Percentiles rank a stretch among this genome's conserved stretches.
These are phyloP conservation scores for Rubus idaeus DNA, from an alignment of 306 rosid genomes.

Conservation along the genomic window DNA sequence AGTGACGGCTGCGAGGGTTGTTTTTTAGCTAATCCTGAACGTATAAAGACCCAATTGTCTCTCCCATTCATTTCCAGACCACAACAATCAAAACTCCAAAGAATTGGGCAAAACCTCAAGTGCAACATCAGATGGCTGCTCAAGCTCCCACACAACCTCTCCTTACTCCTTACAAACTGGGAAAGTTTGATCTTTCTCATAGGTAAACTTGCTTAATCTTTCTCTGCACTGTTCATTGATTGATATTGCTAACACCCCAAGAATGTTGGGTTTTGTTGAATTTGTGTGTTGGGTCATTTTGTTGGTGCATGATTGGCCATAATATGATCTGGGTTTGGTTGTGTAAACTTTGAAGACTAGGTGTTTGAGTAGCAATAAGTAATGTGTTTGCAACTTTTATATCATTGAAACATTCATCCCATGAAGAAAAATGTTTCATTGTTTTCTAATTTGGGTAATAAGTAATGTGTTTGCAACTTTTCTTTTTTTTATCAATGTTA, in stretches of 20 bases:
- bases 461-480: no score
- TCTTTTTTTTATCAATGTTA: no score
- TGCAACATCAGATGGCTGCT: constrained; percentile 1
- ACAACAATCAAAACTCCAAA: background rate
- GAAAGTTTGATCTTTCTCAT: constrained; percentile 46
- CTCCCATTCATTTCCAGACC: background rate
- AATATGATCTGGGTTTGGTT: background rate
- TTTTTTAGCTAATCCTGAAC: no score
- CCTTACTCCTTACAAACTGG: constrained; percentile 44
- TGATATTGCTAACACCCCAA: background rate
- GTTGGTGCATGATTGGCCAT: background rate
- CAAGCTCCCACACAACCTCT: constrained; percentile 31
- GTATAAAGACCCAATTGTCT: constrained; percentile 16
- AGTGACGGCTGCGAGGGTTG: no score
- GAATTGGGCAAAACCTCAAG: background rate
- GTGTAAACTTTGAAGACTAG: background rate
- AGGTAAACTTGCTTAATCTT: constrained; percentile 28
- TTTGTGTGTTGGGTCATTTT: background rate
- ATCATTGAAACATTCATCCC: no score
- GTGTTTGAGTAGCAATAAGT: background rate
- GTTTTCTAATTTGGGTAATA: no score
- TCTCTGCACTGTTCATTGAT: background rate
- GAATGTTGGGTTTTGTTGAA: background rate
- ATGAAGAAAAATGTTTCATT: no score
- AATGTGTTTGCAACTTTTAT: no score